Base-by-base conservation (phyloP, 305 asterid species). In the Euphrasia arctica region DNA sequence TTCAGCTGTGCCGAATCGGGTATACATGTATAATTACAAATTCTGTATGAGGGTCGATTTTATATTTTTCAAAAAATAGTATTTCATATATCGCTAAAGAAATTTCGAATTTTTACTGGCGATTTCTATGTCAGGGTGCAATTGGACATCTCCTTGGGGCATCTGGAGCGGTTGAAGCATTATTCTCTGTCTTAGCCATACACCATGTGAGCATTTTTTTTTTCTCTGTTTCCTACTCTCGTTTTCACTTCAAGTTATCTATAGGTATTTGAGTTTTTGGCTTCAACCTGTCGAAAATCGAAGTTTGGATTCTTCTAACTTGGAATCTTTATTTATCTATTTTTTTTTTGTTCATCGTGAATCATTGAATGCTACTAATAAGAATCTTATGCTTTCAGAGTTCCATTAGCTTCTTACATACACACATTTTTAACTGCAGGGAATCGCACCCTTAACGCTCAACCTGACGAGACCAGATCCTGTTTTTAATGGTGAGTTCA, bases 131-230 rank as follows among this genome's bases (percentile, higher is more conserved):
- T 61, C 51, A 92, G 99, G 99, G 99, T 79, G 97, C 99, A 12
- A 64, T 68, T 3, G 99, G 99, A 9, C 99, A 90, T 80, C 96
- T 93, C 42, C 96, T 90, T 41, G 99, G 99, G 59, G 99, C 99
- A 50, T 97, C 99, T 50, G 97, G 99, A 74, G 92, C 96, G 34
- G 99, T 93, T 41, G 99, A 93, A 75, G 96, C 97, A 66, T 74
- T 88, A 72, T 90, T 93, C 62, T 65, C 89, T 49, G 72, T 88
- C 66, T 70, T 93, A 79, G 81, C 99, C 51, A 80, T 93, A 74
- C 90, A 83, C 80, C 82, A 88, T 69, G 98, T 92, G 77, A 80
- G 90, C 45, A 8, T 18, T 18, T 18, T 18, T 39, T 39, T 18
- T 18, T 18, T 18, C 22, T 18, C 22, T 18, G 22, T 18, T 18